phyloP scores from a whole-genome alignment of 768 basidiomycete genomes.

The Saitozyma podzolica region DNA sequence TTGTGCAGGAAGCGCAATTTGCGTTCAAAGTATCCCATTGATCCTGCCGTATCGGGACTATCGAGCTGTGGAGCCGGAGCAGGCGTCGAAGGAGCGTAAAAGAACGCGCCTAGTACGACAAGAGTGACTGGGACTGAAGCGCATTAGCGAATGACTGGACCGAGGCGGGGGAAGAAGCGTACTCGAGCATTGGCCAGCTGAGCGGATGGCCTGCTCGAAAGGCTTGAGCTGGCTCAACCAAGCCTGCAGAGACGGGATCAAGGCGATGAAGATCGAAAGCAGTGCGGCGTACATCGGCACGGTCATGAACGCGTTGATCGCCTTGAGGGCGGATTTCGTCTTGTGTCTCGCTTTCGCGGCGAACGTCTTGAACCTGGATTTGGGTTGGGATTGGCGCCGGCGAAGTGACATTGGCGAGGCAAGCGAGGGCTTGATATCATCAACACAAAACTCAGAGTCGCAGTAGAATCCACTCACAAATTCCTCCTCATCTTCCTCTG shows the following conservation, averaged over 20 bases:
- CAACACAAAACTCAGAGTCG: slow-evolving; percentile 9
- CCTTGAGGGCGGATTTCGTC: slow-evolving; percentile 47
- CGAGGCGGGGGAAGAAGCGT: slow-evolving; percentile 12
- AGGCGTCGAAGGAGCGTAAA: slow-evolving; percentile 56
- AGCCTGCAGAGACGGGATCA: slow-evolving; percentile 72
- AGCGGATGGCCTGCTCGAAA: slow-evolving; percentile 52
- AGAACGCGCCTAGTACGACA: slow-evolving; percentile 90
- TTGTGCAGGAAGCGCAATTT: slow-evolving; percentile 12
- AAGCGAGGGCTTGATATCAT: slow-evolving; percentile 4
- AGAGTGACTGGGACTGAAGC: slow-evolving; percentile 77
- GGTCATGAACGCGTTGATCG: slow-evolving; percentile 73
- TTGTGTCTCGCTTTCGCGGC: slow-evolving; percentile 19
- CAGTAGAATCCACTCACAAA: slow-evolving; percentile 11
- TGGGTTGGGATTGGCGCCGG: slow-evolving; percentile 19
- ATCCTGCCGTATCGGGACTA: too few relatives aligned
- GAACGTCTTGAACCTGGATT: slow-evolving; percentile 20
- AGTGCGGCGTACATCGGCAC: slow-evolving; percentile 81
- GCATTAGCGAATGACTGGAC: background rate
- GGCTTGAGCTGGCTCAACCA: slow-evolving; percentile 64
- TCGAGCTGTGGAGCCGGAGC: background rate
- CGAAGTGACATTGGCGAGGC: slow-evolving; percentile 10
- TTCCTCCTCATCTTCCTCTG: slow-evolving; percentile 24
- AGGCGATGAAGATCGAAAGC: slow-evolving; percentile 72
- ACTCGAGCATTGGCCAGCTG: slow-evolving; percentile 52
- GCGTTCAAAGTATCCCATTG: slow-evolving; percentile 23